Evolutionary conservation across 2,329 filamentous ascomycete species (phyloP).

Genomic region (Sphaceloma murrayae): DNA sequence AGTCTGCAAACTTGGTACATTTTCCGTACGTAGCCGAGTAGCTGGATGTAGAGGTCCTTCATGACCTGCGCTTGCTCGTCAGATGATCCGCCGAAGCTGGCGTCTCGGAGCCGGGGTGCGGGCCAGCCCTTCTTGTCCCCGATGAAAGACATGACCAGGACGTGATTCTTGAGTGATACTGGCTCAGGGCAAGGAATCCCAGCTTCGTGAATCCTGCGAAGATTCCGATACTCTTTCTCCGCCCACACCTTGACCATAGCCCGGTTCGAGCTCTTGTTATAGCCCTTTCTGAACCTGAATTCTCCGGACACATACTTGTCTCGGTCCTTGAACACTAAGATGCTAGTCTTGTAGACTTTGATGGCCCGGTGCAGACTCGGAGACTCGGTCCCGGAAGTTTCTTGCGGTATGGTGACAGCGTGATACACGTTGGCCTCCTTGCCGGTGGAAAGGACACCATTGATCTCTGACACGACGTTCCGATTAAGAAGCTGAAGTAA

Average conservation of each 20-base stretch:
- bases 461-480: conserved; percentile 77
- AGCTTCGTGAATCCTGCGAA: conserved; percentile 71
- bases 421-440: conserved; percentile 99
- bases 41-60: conserved; percentile 68
- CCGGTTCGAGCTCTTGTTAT: conserved; percentile 87
- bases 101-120: conserved; percentile 80
- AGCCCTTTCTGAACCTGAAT: conserved; percentile 80
- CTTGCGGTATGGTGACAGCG: conserved; percentile 55
- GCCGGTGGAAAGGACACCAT: conserved; percentile 90
- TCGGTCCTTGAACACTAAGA: conserved; percentile 94
- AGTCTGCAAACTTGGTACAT: conserved; percentile 88
- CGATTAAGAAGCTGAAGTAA: conserved; percentile 93
- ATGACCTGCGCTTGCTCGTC: conserved; percentile 58
- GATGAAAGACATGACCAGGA: conserved; percentile 88
- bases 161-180: conserved; percentile 80
- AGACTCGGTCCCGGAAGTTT: conserved; percentile 37
- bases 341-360: conserved; percentile 98
- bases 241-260: conserved; percentile 99
- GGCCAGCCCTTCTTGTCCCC: conserved; percentile 80
- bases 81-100: conserved; percentile 51
- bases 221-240: conserved; percentile 94
- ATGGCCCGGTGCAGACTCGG: conserved; percentile 68
- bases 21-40: conserved; percentile 79
- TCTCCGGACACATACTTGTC: conserved; percentile 94
- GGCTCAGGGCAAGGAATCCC: conserved; percentile 88